Conservation (phyloP, 2,329 filamentous ascomycete species). For the Metarhizium sp. region DNA sequence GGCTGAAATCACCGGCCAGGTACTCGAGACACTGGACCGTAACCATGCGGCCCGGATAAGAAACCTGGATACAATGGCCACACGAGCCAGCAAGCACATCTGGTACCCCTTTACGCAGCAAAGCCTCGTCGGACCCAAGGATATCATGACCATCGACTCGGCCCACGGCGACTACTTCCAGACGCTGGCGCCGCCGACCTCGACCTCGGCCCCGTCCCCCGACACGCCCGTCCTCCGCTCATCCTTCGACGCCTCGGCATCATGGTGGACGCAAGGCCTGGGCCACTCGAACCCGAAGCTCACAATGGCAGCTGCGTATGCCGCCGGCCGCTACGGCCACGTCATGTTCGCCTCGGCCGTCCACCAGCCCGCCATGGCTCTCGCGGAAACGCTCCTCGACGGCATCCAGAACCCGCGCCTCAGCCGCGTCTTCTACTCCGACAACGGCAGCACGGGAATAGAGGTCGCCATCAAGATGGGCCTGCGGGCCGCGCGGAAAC, state of each 20-base stretch:
- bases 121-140: slow-evolving; percentile 46
- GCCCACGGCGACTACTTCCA: slow-evolving; percentile 74
- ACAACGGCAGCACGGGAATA: slow-evolving; percentile 75
- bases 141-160: slow-evolving; percentile 70
- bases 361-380: slow-evolving; percentile 65
- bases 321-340: slow-evolving; percentile 75
- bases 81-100: slow-evolving; percentile 52
- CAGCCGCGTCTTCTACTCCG: slow-evolving; percentile 68
- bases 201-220: not conserved
- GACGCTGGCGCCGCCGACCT: slow-evolving; percentile 24
- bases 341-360: slow-evolving; percentile 79
- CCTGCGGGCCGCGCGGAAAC: slow-evolving; percentile 54
- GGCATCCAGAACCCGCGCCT: slow-evolving; percentile 55
- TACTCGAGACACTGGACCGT: slow-evolving; percentile 41
- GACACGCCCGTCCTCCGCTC: slow-evolving; percentile 25
- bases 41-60: slow-evolving; percentile 48
- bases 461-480: slow-evolving; percentile 85
- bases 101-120: slow-evolving; percentile 91
- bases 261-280: slow-evolving; percentile 86
- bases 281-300: slow-evolving; percentile 68
- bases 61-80: slow-evolving; percentile 51
- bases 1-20: slow-evolving; percentile 26
- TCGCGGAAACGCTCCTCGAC: slow-evolving; percentile 56
- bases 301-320: slow-evolving; percentile 67
- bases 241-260: slow-evolving; percentile 75